Percentiles rank a stretch among this genome's conserved stretches.
These are phyloP conservation scores for Tephrocybe sp. DNA, from an alignment of 768 basidiomycete species.

Conservation along the genomic window DNA sequence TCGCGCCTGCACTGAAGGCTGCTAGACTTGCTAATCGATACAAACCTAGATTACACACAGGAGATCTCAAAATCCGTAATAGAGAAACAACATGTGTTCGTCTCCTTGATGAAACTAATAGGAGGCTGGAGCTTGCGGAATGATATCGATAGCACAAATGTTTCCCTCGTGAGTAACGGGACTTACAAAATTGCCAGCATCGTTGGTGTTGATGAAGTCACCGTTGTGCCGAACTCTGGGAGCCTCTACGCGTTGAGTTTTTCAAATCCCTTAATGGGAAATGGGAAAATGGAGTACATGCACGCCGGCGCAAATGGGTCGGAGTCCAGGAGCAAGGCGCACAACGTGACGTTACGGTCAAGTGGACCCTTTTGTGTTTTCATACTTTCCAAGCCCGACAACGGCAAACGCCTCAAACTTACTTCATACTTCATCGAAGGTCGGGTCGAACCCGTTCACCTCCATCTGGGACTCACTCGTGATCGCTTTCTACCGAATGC, in stretches of 20 bases:
- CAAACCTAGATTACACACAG: slow-evolving; percentile 11
- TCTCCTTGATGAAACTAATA: slow-evolving; percentile 13
- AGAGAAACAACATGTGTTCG: slow-evolving; percentile 9
- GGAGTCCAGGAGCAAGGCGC: slow-evolving; percentile 13
- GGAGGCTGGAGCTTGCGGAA: too few relatives aligned
- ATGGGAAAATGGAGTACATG: slow-evolving; percentile 3
- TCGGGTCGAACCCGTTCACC: slow-evolving; percentile 7
- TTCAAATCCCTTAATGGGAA: slow-evolving; percentile 10
- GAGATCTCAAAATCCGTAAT: slow-evolving; percentile 7
- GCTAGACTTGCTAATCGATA: slow-evolving; percentile 16
- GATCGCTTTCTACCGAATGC: slow-evolving; percentile 1
- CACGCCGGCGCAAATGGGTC: slow-evolving; percentile 3
- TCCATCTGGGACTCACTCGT: slow-evolving; percentile 1
- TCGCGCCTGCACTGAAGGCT: slow-evolving; percentile 9
- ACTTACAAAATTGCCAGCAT: slow-evolving; percentile 12
- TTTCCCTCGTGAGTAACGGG: slow-evolving; percentile 14
- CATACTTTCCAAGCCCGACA: slow-evolving; percentile 9
- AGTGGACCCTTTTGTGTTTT: slow-evolving; percentile 9
- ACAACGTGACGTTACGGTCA: slow-evolving; percentile 13
- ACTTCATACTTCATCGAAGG: slow-evolving; percentile 5
- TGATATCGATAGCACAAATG: slow-evolving; percentile 7
- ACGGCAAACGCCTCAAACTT: slow-evolving; percentile 3
- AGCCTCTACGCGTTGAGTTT: too few relatives aligned
- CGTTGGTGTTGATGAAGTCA: slow-evolving; percentile 12
- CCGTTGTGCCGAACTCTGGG: slow-evolving; percentile 9